These are phyloP conservation scores for Aspergillus brasiliensis DNA, from an alignment of 2,329 filamentous ascomycete genomes.

Conservation along the genomic window DNA sequence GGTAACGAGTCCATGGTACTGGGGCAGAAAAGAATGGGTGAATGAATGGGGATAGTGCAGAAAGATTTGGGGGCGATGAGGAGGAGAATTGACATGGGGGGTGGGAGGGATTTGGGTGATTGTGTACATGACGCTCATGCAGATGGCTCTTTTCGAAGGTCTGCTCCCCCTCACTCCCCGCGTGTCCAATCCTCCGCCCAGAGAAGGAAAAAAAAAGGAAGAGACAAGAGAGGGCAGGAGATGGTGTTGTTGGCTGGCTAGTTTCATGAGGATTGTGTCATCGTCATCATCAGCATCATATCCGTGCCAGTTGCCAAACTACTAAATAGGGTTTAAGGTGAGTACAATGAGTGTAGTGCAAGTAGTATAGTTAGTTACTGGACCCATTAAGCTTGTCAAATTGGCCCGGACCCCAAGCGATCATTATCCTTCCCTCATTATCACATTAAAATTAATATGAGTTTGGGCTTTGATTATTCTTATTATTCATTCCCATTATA, in stretches of 20 bases:
- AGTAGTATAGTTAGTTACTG: background rate
- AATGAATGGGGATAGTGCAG: background rate
- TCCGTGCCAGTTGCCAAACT: background rate
- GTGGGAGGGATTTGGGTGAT: background rate
- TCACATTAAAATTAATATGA: no score
- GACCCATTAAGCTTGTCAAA: background rate
- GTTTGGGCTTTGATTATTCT: background rate
- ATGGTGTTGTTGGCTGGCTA: background rate
- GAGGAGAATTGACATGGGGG: background rate
- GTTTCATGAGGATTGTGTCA: background rate
- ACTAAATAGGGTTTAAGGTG: background rate
- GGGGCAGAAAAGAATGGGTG: background rate
- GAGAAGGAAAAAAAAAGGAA: background rate
- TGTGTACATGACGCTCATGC: constrained; percentile 5
- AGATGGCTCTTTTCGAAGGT: background rate
- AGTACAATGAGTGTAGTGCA: background rate
- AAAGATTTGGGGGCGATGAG: background rate
- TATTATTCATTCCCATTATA: background rate
- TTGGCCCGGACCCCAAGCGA: background rate
- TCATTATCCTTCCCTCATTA: background rate
- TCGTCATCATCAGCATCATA: background rate
- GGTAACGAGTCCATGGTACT: background rate
- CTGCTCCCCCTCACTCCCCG: constrained; percentile 2
- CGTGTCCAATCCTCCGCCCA: constrained; percentile 2
- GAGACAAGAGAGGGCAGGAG: no score